A percentile compares a stretch with the other conserved stretches of the same genome.
Conservation (phyloP, 352 stramenopile species). For the Pythium brassicae region DNA sequence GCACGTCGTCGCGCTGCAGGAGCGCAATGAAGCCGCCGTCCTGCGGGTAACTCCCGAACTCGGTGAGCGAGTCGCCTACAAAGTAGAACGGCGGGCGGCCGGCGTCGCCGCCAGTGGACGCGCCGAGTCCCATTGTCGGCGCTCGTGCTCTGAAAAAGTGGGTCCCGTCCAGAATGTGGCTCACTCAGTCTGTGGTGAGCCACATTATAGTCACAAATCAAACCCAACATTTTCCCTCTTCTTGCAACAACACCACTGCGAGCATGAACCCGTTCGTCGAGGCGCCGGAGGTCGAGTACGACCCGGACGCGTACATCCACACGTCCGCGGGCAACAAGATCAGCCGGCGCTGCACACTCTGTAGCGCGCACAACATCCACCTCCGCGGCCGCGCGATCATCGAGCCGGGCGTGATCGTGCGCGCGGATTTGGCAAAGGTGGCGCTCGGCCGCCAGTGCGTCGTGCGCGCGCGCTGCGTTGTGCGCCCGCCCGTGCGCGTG, state of each 20-base stretch:
- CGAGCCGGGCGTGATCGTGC: slow-evolving; percentile 60
- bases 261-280: slow-evolving; percentile 71
- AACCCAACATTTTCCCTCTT: too few species aligned
- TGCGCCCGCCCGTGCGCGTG: slow-evolving; percentile 66
- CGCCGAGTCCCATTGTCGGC: not conserved
- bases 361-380: slow-evolving; percentile 67
- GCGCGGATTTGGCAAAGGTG: slow-evolving; percentile 80
- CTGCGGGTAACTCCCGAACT: slow-evolving; percentile 32
- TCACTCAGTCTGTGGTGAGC: too few species aligned
- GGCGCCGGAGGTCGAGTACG: slow-evolving; percentile 40
- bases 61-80: slow-evolving; percentile 66
- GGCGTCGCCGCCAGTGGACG: not conserved
- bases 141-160: too few species aligned
- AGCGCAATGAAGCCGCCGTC: slow-evolving; percentile 37
- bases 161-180: too few species aligned
- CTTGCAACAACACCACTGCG: too few species aligned
- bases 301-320: slow-evolving; percentile 59
- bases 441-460: slow-evolving; percentile 79
- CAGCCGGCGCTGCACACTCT: slow-evolving; percentile 58
- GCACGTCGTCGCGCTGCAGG: slow-evolving; percentile 43
- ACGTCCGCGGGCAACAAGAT: slow-evolving; percentile 71
- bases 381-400: slow-evolving; percentile 81
- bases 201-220: not conserved
- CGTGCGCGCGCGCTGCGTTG: slow-evolving; percentile 61
- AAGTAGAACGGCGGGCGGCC: slow-evolving; percentile 30